Evolutionary conservation across 2,329 filamentous ascomycete genomes (phyloP), one percentile per base, ranked within the genome.

Genomic region (Juglanconis oblonga): DNA sequence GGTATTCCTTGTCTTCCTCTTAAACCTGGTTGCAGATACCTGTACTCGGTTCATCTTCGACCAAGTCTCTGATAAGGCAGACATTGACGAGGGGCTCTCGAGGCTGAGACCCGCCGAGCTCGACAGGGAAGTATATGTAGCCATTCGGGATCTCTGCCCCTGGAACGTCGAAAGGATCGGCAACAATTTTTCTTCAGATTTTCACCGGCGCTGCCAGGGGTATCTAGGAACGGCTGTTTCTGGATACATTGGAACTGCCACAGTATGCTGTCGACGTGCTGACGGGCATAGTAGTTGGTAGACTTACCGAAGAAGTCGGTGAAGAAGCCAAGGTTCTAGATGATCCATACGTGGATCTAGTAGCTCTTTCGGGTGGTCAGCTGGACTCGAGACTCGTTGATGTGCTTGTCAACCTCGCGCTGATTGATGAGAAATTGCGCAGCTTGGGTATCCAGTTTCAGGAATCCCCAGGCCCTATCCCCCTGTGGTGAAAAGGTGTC

Each of bases 291-390:
- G 63, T 81, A 83, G 59, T 80, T 76, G 13, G 81, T 79, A 3
- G 82, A 78, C 57, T 78, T 78, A 7, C 79, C 83, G 61, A 87
- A 85, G 65, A 85, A 86, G 64, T 79, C 81, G 55, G 74, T 73
- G 67, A 87, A 85, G 69, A 86, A 87, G 1, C 79, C 76, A 7
- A 75, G 76, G 35, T 81, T 78, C 67, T 85, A 86, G 44, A 76
- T 80, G 65, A 87, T 87, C 77, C 83, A 87, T 0, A 82, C 82
- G 64, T 86, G 79, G 3, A 87, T 77, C 77, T 82, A 87, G 32
- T 80, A 74, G 62, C 78, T 82, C 53, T 77, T 76, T 65, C 81
- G 82, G 32, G 79, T 76, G 2, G 73, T 70, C 24, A 87, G 78
- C 65, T 87, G 84, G 3, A 72, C 75, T 52, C 77, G 74, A 9